Conservation (phyloP, 768 basidiomycete species). For the Mycena galericulata region DNA sequence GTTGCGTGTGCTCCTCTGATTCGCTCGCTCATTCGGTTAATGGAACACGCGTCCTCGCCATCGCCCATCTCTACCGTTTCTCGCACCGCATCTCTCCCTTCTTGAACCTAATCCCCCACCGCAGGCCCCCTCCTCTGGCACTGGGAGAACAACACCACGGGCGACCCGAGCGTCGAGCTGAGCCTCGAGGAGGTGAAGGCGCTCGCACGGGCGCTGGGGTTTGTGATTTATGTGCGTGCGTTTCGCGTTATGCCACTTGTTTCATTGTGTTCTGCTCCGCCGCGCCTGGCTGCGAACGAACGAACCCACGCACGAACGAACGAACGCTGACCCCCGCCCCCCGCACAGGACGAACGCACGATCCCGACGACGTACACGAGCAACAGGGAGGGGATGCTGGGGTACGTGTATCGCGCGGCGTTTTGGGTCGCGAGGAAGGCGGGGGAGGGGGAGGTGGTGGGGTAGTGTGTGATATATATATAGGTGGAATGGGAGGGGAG, state of each 20-base stretch:
- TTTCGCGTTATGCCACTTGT: too few relatives aligned
- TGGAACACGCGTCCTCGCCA: too few relatives aligned
- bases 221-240: slow-evolving; percentile 78
- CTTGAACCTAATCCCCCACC: neutral
- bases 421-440: slow-evolving; percentile 80
- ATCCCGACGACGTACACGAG: slow-evolving; percentile 90
- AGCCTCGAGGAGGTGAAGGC: slow-evolving; percentile 90
- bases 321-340: neutral
- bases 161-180: slow-evolving; percentile 88
- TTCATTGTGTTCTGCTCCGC: too few relatives aligned
- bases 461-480: too few relatives aligned
- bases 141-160: slow-evolving; percentile 88
- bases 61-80: neutral
- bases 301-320: neutral
- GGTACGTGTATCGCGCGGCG: slow-evolving; percentile 84
- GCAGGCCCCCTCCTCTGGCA: slow-evolving; percentile 96
- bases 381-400: slow-evolving; percentile 83
- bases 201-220: slow-evolving; percentile 80
- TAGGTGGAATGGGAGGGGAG: too few relatives aligned
- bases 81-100: neutral
- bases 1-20: slow-evolving; percentile 24
- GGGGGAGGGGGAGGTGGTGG: neutral
- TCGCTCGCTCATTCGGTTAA: neutral
- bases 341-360: slow-evolving; percentile 81
- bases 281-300: neutral